Evolutionary conservation across 1,139 yeast species (phyloP).

Genomic region (Candida frijolesensis): DNA sequence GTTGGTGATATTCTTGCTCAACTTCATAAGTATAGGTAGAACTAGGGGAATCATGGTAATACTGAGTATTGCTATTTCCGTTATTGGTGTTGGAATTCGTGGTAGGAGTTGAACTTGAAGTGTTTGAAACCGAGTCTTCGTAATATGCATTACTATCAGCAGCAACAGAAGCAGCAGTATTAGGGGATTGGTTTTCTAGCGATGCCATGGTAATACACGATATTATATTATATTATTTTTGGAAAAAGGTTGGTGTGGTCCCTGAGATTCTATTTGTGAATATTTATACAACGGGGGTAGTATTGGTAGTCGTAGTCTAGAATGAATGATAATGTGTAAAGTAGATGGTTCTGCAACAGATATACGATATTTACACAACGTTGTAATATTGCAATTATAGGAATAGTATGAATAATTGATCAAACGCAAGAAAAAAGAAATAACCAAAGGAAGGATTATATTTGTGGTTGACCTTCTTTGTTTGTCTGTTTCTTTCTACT

Average conservation of each 20-base stretch:
- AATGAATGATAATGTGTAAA: too few relatives aligned
- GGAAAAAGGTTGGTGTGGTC: not conserved
- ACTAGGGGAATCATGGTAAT: constrained; percentile 32
- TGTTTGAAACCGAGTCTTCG: constrained; percentile 27
- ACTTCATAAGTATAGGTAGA: constrained; percentile 6
- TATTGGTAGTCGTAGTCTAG: too few relatives aligned
- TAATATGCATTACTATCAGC: not conserved
- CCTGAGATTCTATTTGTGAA: not conserved
- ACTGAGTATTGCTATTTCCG: constrained; percentile 10
- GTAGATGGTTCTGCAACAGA: too few relatives aligned
- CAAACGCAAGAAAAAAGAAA: not conserved
- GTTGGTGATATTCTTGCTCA: constrained; percentile 3
- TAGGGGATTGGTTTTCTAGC: constrained; percentile 2
- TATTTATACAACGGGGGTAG: too few relatives aligned
- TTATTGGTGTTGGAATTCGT: constrained; percentile 17
- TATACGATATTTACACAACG: too few relatives aligned
- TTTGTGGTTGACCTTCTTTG: not conserved
- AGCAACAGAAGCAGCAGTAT: not conserved
- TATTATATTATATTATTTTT: not conserved
- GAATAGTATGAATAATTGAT: not conserved
- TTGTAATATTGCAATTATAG: too few relatives aligned
- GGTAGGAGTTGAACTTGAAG: constrained; percentile 2
- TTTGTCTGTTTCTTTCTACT: not conserved
- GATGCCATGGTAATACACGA: not conserved
- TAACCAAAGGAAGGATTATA: not conserved